Evolutionary conservation across 2,329 filamentous ascomycete species (phyloP), one percentile per base, ranked within the genome.

Genomic region (Arthrobotrys conoides): DNA sequence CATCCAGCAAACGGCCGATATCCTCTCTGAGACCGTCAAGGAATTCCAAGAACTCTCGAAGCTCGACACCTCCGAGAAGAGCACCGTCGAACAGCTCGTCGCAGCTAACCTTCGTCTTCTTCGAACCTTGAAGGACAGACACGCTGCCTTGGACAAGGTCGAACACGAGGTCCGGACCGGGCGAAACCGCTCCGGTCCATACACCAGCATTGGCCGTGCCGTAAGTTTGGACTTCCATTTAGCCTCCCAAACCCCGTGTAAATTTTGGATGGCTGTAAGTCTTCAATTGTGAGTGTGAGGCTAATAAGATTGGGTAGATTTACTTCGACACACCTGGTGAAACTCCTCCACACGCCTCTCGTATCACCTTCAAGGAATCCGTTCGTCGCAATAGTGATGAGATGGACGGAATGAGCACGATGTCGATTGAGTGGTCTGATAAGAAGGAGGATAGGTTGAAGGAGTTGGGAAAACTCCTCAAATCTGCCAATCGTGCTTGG

Each of bases 361-460:
- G 73, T 3, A 77, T 77, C 51, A 77, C 73, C 10, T 77, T 77
- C 73, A 77, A 77, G 20, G 67, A 77, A 27, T 30, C 44, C 14
- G 41, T 46, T 24, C 73, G 73, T 38, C 73, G 73, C n/a, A 71
- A 77, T 48, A 77, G 73, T 57, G 73, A 77, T 63, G 73, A 77
- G 20, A 76, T 76, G 72, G 73, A 77, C 44, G 73, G 73, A 20
- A 30, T 77, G 49, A 77, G 73, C 36, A 77, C 67, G 12, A 71
- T 71, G n/a, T 71, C 73, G 24, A 18, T 77, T 24, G 73, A 77
- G 36, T 77, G 73, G 73, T 64, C 14, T 30, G 51, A 71, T 2
- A 61, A 36, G 61, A 77, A 77, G 41, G 67, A 77, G 44, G 67
- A 77, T 12, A 41, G 73, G 2, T 41, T 77, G 18, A 57, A 46